phyloP scores from a whole-genome alignment of 495 filamentous ascomycete species.

The Trichoderma parareesei region DNA sequence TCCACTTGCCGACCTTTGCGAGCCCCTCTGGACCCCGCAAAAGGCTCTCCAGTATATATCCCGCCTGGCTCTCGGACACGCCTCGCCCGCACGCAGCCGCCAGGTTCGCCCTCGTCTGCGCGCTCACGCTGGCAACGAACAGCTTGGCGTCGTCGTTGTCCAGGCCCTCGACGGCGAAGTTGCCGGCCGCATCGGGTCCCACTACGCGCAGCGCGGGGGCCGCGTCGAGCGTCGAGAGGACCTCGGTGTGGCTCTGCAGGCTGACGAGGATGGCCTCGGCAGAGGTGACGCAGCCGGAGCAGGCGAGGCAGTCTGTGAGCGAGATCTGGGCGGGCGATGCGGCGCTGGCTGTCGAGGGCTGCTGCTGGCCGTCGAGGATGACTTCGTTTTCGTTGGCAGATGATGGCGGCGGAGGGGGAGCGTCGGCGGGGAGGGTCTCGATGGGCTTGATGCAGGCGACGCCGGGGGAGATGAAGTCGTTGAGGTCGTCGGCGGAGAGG shows the following conservation, averaged over 20 bases:
- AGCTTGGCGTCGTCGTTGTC: slow-evolving; percentile 49
- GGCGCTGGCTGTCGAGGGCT: slow-evolving; percentile 31
- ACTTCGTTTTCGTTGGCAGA: slow-evolving; percentile 66
- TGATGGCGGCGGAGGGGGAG: slow-evolving; percentile 14
- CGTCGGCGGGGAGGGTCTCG: slow-evolving; percentile 63
- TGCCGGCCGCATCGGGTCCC: slow-evolving; percentile 17
- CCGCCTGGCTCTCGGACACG: slow-evolving; percentile 63
- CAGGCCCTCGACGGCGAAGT: slow-evolving; percentile 26
- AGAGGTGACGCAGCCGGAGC: slow-evolving; percentile 94
- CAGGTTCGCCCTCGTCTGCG: slow-evolving; percentile 78
- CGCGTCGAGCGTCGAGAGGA: slow-evolving; percentile 70
- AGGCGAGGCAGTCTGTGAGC: slow-evolving; percentile 93
- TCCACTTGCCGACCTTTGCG: slow-evolving; percentile 55
- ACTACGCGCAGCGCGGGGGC: slow-evolving; percentile 43
- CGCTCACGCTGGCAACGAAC: slow-evolving; percentile 86
- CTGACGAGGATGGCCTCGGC: slow-evolving; percentile 92
- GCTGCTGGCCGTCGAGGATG: slow-evolving; percentile 78
- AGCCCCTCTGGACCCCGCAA: slow-evolving; percentile 64
- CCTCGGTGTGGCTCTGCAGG: slow-evolving; percentile 85
- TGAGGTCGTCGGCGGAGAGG: slow-evolving; percentile 89
- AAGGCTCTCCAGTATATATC: slow-evolving; percentile 74
- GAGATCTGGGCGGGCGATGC: slow-evolving; percentile 71
- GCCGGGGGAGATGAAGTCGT: slow-evolving; percentile 97
- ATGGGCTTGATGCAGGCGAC: slow-evolving; percentile 98
- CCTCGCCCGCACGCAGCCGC: slow-evolving; percentile 74